Percentiles rank a stretch among this genome's conserved stretches.
These are phyloP conservation scores for Euphrasia arctica DNA, from an alignment of 305 asterid genomes.

Conservation along the genomic window DNA sequence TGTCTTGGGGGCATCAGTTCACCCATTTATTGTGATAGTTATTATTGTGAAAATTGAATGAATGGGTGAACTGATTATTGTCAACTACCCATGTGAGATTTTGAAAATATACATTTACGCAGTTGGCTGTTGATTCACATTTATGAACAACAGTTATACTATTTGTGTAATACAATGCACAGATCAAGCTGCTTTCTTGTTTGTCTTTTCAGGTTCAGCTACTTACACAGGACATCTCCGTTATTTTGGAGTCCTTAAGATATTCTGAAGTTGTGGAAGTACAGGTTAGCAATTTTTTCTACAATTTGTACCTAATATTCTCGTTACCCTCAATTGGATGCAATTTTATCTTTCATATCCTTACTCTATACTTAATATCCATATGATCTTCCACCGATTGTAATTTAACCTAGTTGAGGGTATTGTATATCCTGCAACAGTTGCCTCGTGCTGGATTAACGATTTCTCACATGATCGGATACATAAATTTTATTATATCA, in stretches of 20 bases:
- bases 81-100: slow-evolving; percentile 1
- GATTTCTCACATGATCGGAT: neutral
- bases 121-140: slow-evolving; percentile 20
- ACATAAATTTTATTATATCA: too few species aligned
- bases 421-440: slow-evolving; percentile 10
- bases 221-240: slow-evolving; percentile 49
- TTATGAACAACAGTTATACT: slow-evolving; percentile 1
- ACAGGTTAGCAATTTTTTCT: slow-evolving; percentile 43
- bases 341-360: too few species aligned
- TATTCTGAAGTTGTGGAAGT: slow-evolving; percentile 61
- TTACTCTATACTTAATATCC: neutral
- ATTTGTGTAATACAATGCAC: slow-evolving; percentile 26
- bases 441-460: neutral
- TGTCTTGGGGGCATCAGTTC: neutral
- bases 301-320: neutral
- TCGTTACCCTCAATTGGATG: too few species aligned
- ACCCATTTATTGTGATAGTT: neutral
- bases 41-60: neutral
- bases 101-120: neutral
- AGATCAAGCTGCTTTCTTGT: slow-evolving; percentile 35
- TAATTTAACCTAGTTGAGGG: neutral
- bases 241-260: slow-evolving; percentile 66
- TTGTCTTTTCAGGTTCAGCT: slow-evolving; percentile 55
- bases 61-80: neutral
- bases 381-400: slow-evolving; percentile 6